Evolutionary conservation across 169 alveolate species (phyloP).

Genomic region (Miamiensis avidus): DNA sequence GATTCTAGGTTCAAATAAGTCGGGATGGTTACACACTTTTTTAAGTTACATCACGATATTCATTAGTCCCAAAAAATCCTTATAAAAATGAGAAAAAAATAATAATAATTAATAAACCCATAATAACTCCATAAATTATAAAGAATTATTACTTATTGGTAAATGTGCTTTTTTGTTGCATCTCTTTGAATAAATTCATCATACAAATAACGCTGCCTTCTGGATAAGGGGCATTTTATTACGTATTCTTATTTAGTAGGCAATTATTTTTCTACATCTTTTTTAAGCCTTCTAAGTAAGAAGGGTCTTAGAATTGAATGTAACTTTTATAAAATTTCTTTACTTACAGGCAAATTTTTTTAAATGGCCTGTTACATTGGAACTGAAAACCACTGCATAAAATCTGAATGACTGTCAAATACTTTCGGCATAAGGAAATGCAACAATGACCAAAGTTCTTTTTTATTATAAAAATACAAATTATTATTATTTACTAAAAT

Average conservation of each 20-base stretch:
- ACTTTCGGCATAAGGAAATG: constrained; percentile 98
- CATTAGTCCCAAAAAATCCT: constrained; percentile 96
- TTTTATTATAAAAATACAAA: constrained; percentile 45
- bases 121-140: too few relatives aligned
- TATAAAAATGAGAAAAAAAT: constrained; percentile 73
- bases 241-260: constrained; percentile 97
- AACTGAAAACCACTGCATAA: constrained; percentile 96
- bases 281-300: constrained; percentile 95
- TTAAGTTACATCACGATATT: constrained; percentile 95
- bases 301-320: constrained; percentile 98
- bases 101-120: constrained; percentile 47
- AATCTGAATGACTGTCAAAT: constrained; percentile 94
- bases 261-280: constrained; percentile 98
- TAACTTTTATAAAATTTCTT: constrained; percentile 83
- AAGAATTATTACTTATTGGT: neutral
- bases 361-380: constrained; percentile 94
- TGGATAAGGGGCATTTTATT: constrained; percentile 90
- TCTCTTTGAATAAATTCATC: constrained; percentile 95
- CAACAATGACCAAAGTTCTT: constrained; percentile 98
- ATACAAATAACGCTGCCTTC: constrained; percentile 94
- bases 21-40: constrained; percentile 99
- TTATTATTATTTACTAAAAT: too few relatives aligned
- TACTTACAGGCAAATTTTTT: constrained; percentile 74
- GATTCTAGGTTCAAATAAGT: constrained; percentile 90
- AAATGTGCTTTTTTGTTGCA: constrained; percentile 52